phyloP scores from a whole-genome alignment of 2,329 filamentous ascomycete species.

The Colletotrichum chrysophilum region DNA sequence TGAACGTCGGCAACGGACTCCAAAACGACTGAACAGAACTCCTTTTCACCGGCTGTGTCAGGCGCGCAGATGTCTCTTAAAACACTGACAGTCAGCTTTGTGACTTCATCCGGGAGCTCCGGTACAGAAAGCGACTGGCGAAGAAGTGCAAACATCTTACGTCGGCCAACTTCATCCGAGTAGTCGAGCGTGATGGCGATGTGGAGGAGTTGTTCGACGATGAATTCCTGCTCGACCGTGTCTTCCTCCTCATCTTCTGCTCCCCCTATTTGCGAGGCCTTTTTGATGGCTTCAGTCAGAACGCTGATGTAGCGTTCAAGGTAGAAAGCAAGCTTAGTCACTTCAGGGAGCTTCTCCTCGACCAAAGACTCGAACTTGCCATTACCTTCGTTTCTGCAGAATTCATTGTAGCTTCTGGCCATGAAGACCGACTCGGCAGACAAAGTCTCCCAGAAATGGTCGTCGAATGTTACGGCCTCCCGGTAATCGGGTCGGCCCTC shows the following conservation, averaged over 20 bases:
- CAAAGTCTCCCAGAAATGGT: conserved; percentile 80
- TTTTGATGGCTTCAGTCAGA: conserved; percentile 68
- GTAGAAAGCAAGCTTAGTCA: conserved; percentile 88
- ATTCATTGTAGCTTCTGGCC: conserved; percentile 91
- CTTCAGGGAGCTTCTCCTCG: conserved; percentile 94
- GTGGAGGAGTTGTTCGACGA: conserved; percentile 92
- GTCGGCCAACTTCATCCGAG: conserved; percentile 92
- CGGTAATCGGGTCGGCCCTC: conserved; percentile 85
- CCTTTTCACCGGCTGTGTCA: conserved; percentile 75
- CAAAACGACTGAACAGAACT: conserved; percentile 84
- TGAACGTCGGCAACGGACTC: conserved; percentile 97
- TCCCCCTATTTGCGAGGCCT: conserved; percentile 58
- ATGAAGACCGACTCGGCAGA: conserved; percentile 89
- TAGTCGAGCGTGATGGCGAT: conserved; percentile 94
- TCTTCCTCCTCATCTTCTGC: conserved; percentile 78
- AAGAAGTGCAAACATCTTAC: conserved; percentile 94
- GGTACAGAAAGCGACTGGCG: conserved; percentile 85
- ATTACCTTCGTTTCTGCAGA: conserved; percentile 77
- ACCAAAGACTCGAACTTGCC: conserved; percentile 76
- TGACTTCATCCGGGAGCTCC: conserved; percentile 90
- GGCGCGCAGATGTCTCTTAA: conserved; percentile 83
- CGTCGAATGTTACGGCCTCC: conserved; percentile 73
- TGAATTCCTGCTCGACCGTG: conserved; percentile 89
- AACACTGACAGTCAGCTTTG: conserved; percentile 83
- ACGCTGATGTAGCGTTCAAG: conserved; percentile 80